Conservation (phyloP, 768 basidiomycete species). For the Tylopilus balloui region DNA sequence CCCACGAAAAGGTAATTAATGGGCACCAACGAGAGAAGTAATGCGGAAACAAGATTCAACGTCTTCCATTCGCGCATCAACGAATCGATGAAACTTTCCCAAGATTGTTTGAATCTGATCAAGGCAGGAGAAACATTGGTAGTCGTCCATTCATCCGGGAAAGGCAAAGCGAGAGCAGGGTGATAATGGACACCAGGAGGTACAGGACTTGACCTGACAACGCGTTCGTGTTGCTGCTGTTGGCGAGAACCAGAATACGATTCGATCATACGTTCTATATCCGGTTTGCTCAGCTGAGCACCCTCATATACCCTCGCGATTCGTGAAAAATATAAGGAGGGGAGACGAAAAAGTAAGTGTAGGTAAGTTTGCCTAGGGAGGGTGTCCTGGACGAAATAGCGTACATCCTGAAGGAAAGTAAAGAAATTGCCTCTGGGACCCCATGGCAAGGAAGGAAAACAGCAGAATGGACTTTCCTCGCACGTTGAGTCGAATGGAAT, state of each 20-base stretch:
- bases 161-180: constrained; percentile 33
- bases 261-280: constrained; percentile 52
- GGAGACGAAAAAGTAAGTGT: constrained; percentile 58
- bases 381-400: constrained; percentile 32
- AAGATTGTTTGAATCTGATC: constrained; percentile 57
- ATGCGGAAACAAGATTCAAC: constrained; percentile 65
- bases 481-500: constrained; percentile 20
- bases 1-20: not conserved
- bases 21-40: constrained; percentile 45
- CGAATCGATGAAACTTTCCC: constrained; percentile 70
- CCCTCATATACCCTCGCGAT: constrained; percentile 74
- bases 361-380: constrained; percentile 44
- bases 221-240: constrained; percentile 12
- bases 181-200: constrained; percentile 25
- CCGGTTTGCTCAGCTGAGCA: constrained; percentile 71
- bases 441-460: constrained; percentile 19
- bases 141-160: constrained; percentile 50
- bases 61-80: constrained; percentile 76
- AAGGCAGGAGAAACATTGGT: constrained; percentile 58
- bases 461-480: constrained; percentile 20
- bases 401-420: constrained; percentile 16
- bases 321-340: constrained; percentile 73
- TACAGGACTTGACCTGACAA: constrained; percentile 24
- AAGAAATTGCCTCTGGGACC: constrained; percentile 11
- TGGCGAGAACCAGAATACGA: constrained; percentile 26